Base-by-base conservation (phyloP, 2,329 filamentous ascomycete species). In the Claviceps arundinis region DNA sequence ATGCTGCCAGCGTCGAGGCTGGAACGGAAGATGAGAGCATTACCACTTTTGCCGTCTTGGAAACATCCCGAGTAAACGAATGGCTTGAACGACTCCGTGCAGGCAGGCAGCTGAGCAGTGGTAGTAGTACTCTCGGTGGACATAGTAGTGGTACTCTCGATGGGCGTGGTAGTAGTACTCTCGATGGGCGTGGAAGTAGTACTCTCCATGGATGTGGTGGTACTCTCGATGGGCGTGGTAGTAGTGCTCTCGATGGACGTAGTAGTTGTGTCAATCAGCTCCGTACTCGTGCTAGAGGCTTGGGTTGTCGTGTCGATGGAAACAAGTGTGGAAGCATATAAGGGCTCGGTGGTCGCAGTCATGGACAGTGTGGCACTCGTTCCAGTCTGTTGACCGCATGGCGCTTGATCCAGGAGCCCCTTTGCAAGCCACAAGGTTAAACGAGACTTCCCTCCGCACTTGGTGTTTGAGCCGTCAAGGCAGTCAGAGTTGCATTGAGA, bases 401-500 rank as follows among this genome's bases (percentile, higher is more conserved):
- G 75, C 64, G 78, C 66, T 13, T 72, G 65, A 50, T 73, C 77
- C 60, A 71, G 62, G 37, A 80, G 64, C 51, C 76, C 72, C 50
- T 66, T 66, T 48, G 75, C 73, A 44, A 74, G 68, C 54, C 72
- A 77, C 48, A 77, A 58, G 57, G 63, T 73, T 56, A 77, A 59
- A 41, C 65, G 66, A 26, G 59, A 56, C 14, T 61, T 56, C 16
- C 74, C 74, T 60, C 74, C 74, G 55, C 74, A 77, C 9, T 56
- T 70, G 53, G 70, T 54, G 42, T 48, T 56, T 1, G 56, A 47
- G 56, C 79, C 67, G 19, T 78, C 80, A 11, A 66, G 69, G 64
- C 80, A 83, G 41, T 72, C 62, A 59, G 73, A 71, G 55, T 69
- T 67, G 63, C 80, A 83, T 42, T 73, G 61, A 14, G 57, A 56